phyloP scores from a whole-genome alignment of 1,284 basidiomycete genomes.

The Leccinum insolens region DNA sequence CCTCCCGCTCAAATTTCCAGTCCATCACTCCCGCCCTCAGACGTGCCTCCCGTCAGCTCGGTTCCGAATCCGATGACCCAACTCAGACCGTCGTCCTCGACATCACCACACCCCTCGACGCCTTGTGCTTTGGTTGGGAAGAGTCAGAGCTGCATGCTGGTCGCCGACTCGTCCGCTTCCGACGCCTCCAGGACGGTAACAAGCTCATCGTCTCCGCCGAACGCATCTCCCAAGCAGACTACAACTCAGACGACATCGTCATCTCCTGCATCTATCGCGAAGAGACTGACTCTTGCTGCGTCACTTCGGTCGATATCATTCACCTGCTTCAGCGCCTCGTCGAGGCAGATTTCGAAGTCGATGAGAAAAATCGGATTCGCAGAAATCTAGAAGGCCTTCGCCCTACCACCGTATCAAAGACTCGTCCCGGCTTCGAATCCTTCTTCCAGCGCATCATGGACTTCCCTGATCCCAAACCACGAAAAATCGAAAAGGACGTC shows the following conservation, averaged over 20 bases:
- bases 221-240: slow-evolving; percentile 61
- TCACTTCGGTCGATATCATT: slow-evolving; percentile 96
- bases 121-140: slow-evolving; percentile 59
- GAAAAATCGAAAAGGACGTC: slow-evolving; percentile 97
- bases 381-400: slow-evolving; percentile 92
- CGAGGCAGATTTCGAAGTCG: slow-evolving; percentile 83
- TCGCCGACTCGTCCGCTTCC: slow-evolving; percentile 74
- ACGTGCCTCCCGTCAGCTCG: slow-evolving; percentile 27
- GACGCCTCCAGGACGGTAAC: slow-evolving; percentile 61
- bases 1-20: slow-evolving; percentile 16
- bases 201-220: slow-evolving; percentile 68
- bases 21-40: slow-evolving; percentile 21
- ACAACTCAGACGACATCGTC: slow-evolving; percentile 57
- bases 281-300: slow-evolving; percentile 78
- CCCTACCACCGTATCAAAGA: slow-evolving; percentile 90
- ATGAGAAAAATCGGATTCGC: slow-evolving; percentile 96
- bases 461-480: slow-evolving; percentile 90
- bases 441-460: slow-evolving; percentile 97
- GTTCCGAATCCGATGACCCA: slow-evolving; percentile 34
- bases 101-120: slow-evolving; percentile 55
- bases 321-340: slow-evolving; percentile 90
- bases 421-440: slow-evolving; percentile 74
- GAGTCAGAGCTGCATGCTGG: slow-evolving; percentile 56
- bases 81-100: slow-evolving; percentile 58
- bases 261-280: slow-evolving; percentile 91